Evolutionary conservation across 345 rosid genomes (phyloP).

Genomic region (Populus tremula): DNA sequence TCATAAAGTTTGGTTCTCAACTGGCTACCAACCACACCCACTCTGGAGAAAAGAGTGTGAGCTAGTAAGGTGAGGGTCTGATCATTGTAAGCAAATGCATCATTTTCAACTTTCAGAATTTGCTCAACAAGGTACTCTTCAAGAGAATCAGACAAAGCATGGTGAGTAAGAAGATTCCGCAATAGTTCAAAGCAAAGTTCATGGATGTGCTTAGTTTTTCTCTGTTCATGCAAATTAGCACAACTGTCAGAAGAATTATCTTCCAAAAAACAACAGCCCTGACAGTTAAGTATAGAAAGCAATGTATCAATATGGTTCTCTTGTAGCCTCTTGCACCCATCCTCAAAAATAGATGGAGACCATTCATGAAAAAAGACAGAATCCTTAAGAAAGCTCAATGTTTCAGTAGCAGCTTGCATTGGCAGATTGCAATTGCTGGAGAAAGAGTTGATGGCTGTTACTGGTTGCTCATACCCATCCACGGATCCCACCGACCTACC

Average conservation of each 20-base stretch:
- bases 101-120: constrained; percentile 73
- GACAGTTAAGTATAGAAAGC: constrained; percentile 60
- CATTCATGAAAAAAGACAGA: constrained; percentile 70
- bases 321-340: constrained; percentile 62
- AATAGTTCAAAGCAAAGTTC: constrained; percentile 69
- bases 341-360: constrained; percentile 60
- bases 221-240: constrained; percentile 54
- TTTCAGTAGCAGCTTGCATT: constrained; percentile 70
- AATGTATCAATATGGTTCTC: constrained; percentile 68
- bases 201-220: constrained; percentile 45
- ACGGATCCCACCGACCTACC: constrained; percentile 64
- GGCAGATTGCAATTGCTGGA: constrained; percentile 65
- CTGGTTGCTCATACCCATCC: constrained; percentile 70
- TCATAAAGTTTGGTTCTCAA: constrained; percentile 61
- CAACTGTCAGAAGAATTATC: constrained; percentile 46
- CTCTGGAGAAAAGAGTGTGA: constrained; percentile 57
- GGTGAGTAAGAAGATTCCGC: constrained; percentile 56
- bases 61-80: constrained; percentile 74
- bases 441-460: constrained; percentile 43
- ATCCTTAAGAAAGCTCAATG: constrained; percentile 66
- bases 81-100: constrained; percentile 57
- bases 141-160: constrained; percentile 58
- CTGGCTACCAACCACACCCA: constrained; percentile 58
- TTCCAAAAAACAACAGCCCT: constrained; percentile 35
- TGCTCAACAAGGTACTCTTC: constrained; percentile 70